Percentiles rank a stretch among this genome's conserved stretches.
Evolutionary conservation across 1,284 basidiomycete species (phyloP).

Genomic region (Apiotrichum gamsii): DNA sequence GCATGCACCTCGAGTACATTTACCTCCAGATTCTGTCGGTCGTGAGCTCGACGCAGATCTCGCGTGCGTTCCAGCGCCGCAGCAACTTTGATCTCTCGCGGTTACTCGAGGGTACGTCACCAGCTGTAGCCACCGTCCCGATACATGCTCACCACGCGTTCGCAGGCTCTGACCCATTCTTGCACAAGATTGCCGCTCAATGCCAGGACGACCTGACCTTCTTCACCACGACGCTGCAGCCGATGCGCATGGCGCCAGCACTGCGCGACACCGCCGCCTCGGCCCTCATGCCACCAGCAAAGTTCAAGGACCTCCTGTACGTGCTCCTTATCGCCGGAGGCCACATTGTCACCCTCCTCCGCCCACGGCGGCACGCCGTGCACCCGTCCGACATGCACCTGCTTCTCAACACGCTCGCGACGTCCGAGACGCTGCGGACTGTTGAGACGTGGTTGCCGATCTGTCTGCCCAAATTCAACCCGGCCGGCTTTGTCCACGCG

Average conservation of each 20-base stretch:
- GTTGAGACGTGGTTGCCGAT: constrained; percentile 89
- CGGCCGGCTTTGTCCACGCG: constrained; percentile 83
- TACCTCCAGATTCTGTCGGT: constrained; percentile 88
- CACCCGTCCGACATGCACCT: constrained; percentile 89
- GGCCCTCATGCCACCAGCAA: constrained; percentile 65
- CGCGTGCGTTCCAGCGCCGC: constrained; percentile 74
- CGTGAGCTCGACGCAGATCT: constrained; percentile 75
- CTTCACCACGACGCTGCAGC: constrained; percentile 71
- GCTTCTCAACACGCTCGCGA: constrained; percentile 66
- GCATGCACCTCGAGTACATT: constrained; percentile 88
- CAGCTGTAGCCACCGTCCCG: no score
- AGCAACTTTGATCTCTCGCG: constrained; percentile 87
- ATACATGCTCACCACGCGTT: background rate
- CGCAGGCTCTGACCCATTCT: constrained; percentile 72
- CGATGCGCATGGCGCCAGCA: constrained; percentile 64
- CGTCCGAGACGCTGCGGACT: constrained; percentile 62
- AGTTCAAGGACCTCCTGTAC: constrained; percentile 88
- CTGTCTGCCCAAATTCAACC: constrained; percentile 91
- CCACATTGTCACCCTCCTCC: constrained; percentile 75
- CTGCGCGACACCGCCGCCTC: constrained; percentile 68
- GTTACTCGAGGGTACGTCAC: constrained; percentile 63
- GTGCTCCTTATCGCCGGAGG: constrained; percentile 73
- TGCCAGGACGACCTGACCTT: constrained; percentile 74
- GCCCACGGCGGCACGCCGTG: constrained; percentile 88
- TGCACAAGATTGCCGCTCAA: constrained; percentile 62